These are phyloP conservation scores for Solanum okadae DNA, from an alignment of 257 asterid species.

Conservation along the genomic window DNA sequence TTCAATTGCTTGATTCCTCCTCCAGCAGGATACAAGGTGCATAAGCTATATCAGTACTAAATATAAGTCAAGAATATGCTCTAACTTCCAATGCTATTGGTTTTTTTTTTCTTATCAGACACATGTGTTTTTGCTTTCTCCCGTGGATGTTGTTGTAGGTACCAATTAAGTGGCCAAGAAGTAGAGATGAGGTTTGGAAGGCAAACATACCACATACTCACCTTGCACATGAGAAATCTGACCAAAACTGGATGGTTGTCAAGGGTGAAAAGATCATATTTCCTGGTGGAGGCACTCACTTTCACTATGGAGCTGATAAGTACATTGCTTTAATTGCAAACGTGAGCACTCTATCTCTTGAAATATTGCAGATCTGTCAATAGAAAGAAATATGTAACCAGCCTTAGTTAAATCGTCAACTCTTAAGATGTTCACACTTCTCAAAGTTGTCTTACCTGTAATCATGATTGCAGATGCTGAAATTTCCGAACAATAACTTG, in stretches of 20 bases:
- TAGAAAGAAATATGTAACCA: not conserved
- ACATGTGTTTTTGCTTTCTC: not conserved
- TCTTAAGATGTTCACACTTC: not conserved
- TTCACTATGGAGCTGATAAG: slow-evolving; percentile 90
- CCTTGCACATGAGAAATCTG: slow-evolving; percentile 91
- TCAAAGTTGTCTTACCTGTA: slow-evolving; percentile 3
- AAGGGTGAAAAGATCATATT: slow-evolving; percentile 70
- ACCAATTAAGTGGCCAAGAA: slow-evolving; percentile 91
- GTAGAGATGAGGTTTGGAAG: slow-evolving; percentile 96
- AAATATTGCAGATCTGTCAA: not conserved
- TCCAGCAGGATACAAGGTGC: slow-evolving; percentile 91
- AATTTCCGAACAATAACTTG: slow-evolving; percentile 55
- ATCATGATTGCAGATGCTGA: slow-evolving; percentile 58
- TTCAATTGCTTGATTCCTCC: slow-evolving; percentile 94
- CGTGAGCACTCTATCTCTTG: slow-evolving; percentile 31
- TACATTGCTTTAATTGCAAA: slow-evolving; percentile 87
- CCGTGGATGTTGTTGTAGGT: slow-evolving; percentile 23
- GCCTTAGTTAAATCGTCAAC: not conserved
- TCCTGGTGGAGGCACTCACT: slow-evolving; percentile 98
- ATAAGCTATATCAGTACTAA: not conserved
- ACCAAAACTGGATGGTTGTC: slow-evolving; percentile 98
- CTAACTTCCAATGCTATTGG: not conserved
- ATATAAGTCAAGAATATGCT: not conserved
- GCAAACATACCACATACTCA: slow-evolving; percentile 94
- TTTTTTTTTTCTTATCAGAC: not conserved